Evolutionary conservation across 2,329 filamentous ascomycete genomes (phyloP), one percentile per base, ranked within the genome.

Genomic region (Penicillium brevicompactum): DNA sequence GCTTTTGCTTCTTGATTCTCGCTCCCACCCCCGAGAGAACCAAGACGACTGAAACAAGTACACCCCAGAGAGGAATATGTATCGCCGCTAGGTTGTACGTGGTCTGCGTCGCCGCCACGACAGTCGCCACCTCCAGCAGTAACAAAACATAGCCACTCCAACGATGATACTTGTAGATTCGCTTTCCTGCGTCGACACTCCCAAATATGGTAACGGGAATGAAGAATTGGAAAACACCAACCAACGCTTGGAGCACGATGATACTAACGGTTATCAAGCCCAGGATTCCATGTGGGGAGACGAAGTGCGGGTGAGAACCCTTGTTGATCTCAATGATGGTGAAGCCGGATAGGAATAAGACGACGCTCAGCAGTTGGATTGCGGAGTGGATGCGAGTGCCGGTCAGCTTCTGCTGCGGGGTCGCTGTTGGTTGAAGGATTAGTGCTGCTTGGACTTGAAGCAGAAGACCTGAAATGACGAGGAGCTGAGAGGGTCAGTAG

Each of bases 101-200:
- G 1, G 93, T 97, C 75, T 87, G 81, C 3, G 87, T 91, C 1
- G 92, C 90, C 22, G 88, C 87, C 46, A 83, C 78, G 38, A 96
- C 82, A 0, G 92, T 94, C 9, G 84, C 85, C 58, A 96, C 75
- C 58, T 93, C 80, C 65, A 95, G 67, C 48, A 87, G 68, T 51
- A 93, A 76, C 55, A 92, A 77, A 7, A 85, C 62, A 70, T 99
- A 97, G 2, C 93, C 94, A 21, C 81, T 82, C 51, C 83, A 76
- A 30, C 93, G 85, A 73, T 97, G 94, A 67, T 92, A 96, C 76
- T 96, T 97, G 82, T 93, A 97, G 41, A 96, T 73, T 22, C 80
- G 80, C 81, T 92, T 95, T 18, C 92, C 93, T 3, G 86, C 86
- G 24, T 90, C 87, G 59, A 88, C 86, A 53, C 90, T 86, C 5